These are phyloP conservation scores for Coniella lustricola DNA, from an alignment of 2,329 filamentous ascomycete species.

Conservation along the genomic window DNA sequence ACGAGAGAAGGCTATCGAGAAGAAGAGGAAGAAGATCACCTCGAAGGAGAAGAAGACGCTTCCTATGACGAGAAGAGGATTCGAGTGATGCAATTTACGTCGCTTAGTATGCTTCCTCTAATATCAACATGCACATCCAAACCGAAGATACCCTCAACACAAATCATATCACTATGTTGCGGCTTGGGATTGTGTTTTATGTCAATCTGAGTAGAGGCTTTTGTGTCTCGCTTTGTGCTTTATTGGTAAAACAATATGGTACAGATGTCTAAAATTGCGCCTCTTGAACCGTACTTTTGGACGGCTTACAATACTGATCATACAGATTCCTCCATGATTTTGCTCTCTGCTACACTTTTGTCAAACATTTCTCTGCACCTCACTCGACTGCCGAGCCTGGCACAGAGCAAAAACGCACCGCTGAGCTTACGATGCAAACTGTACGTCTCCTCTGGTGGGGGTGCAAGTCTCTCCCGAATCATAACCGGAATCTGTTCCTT, in stretches of 20 bases:
- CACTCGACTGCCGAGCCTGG: constrained; percentile 75
- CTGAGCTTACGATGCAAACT: constrained; percentile 90
- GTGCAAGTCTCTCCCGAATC: constrained; percentile 79
- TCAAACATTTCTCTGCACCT: constrained; percentile 74
- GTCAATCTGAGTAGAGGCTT: not conserved
- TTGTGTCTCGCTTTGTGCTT: not conserved
- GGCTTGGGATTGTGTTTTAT: too few species aligned
- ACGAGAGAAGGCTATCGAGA: constrained; percentile 76
- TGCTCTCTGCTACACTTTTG: constrained; percentile 38
- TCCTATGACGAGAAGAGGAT: constrained; percentile 45
- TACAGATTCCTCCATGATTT: constrained; percentile 11
- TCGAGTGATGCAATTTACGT: constrained; percentile 12
- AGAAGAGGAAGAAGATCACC: constrained; percentile 82
- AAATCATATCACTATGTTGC: too few species aligned
- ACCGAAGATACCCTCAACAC: too few species aligned
- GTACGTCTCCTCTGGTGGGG: constrained; percentile 96
- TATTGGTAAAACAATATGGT: not conserved
- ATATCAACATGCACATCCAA: too few species aligned
- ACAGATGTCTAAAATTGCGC: not conserved
- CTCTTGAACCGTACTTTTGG: not conserved
- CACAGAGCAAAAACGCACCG: constrained; percentile 89
- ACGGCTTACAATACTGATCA: not conserved
- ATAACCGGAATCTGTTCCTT: constrained; percentile 84
- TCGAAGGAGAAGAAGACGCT: constrained; percentile 77
- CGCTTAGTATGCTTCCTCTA: not conserved